These are phyloP conservation scores for Sclerotinia spermophila DNA, from an alignment of 2,329 filamentous ascomycete species.

Conservation along the genomic window DNA sequence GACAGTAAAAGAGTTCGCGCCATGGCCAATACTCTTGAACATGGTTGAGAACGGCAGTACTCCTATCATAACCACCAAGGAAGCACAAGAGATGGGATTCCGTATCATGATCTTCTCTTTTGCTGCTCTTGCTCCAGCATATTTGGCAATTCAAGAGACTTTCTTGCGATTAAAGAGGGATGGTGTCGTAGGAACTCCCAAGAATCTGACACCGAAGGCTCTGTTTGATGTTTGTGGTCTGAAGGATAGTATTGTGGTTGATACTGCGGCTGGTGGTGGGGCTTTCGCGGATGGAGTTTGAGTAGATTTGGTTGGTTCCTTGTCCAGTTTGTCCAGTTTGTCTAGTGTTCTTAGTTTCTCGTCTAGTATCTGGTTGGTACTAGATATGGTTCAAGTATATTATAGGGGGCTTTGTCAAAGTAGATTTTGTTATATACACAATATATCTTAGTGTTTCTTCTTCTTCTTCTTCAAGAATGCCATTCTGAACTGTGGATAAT, in stretches of 20 bases:
- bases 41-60: conserved; percentile 55
- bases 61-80: conserved; percentile 49
- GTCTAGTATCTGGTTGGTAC: not conserved
- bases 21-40: conserved; percentile 53
- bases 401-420: not conserved
- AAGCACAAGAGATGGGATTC: conserved; percentile 55
- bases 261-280: conserved; percentile 34
- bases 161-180: conserved; percentile 40
- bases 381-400: not conserved
- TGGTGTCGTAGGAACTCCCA: conserved; percentile 41
- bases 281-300: conserved; percentile 24
- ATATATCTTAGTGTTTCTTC: not conserved
- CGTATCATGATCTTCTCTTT: conserved; percentile 57
- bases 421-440: not conserved
- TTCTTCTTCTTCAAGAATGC: not conserved
- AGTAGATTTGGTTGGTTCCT: not conserved
- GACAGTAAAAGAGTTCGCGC: conserved; percentile 46
- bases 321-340: not conserved
- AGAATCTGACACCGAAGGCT: conserved; percentile 45
- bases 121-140: conserved; percentile 47
- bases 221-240: conserved; percentile 52
- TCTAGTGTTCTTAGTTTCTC: not conserved
- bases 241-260: conserved; percentile 49
- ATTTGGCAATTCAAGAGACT: conserved; percentile 42
- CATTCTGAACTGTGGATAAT: not conserved